Base-by-base conservation (phyloP, 345 rosid species). In the Geranium rotundifolium region DNA sequence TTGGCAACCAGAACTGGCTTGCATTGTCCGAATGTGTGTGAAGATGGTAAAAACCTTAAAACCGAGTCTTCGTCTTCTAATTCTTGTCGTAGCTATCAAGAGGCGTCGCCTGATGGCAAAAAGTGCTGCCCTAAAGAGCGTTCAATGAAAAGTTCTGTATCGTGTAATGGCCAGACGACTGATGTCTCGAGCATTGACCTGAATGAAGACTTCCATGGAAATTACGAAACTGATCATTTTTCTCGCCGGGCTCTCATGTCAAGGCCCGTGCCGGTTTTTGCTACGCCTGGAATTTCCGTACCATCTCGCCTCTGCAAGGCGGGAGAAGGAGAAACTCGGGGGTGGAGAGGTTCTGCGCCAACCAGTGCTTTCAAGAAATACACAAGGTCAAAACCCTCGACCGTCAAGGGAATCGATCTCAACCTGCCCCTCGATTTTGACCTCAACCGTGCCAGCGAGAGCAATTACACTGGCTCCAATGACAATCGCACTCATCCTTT, bases 301-400 rank as follows among this genome's bases (percentile, higher is more conserved):
- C 56, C 57, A n/a, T 60, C 64, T 23, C 69, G 65, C 23, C 9
- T 39, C 39, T 19, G 4, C 41, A 23, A 46, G 30, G 30, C 65
- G 27, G 27, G 27, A 14, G 56, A 70, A 61, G 62, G 57, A 17
- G 30, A 46, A 10, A 19, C 55, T 6, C 52, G 56, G 18, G 62
- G 69, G 23, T 70, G 73, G 69, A 70, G 50, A 68, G 73, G 73
- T 60, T 62, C 69, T 55, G 65, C 73, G 41, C 60, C 69, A 60
- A 70, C 65, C 37, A 65, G 73, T 70, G 73, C 73, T 65, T 57
- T 61, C 41, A 13, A 56, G 63, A 60, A 60, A 29, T 27, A 27
- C 15, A 54, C 16, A 12, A 29, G 3, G 14, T 64, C 62, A 60
- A 61, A 61, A 65, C 30, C 19, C 61, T 65, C 49, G 15, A 39